A percentile compares a stretch with the other conserved stretches of the same genome.
These are phyloP conservation scores for Leishmania major DNA, from an alignment of 208 protist genomes.

Conservation along the genomic window DNA sequence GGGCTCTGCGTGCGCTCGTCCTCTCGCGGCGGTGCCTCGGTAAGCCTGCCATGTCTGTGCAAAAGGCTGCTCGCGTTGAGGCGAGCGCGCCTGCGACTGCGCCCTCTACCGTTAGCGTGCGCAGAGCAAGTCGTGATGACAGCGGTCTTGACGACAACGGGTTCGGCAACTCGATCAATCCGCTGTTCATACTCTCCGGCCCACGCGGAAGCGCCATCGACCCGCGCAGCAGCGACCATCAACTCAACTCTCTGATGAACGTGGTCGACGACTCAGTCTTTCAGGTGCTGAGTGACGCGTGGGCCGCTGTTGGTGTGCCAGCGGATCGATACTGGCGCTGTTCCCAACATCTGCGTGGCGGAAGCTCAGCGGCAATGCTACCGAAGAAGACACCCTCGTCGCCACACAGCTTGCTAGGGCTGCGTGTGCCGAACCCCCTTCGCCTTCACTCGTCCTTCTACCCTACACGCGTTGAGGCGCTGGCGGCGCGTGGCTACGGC, in stretches of 20 bases:
- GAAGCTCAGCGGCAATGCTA: neutral
- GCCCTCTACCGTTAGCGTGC: neutral
- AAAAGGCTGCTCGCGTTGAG: constrained; percentile 13
- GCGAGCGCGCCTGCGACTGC: neutral
- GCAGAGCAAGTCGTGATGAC: constrained; percentile 12
- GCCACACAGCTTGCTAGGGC: neutral
- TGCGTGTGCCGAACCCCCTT: constrained; percentile 46
- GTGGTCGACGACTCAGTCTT: constrained; percentile 40
- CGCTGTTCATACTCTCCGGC: constrained; percentile 67
- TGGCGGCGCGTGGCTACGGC: constrained; percentile 53
- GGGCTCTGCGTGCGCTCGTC: neutral
- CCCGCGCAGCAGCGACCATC: constrained; percentile 11
- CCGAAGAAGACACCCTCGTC: neutral
- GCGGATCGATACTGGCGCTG: constrained; percentile 72
- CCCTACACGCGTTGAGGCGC: constrained; percentile 54
- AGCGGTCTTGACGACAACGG: constrained; percentile 1
- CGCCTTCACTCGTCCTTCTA: constrained; percentile 65
- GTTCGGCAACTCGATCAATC: constrained; percentile 44
- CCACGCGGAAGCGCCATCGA: constrained; percentile 58
- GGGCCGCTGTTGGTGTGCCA: constrained; percentile 54
- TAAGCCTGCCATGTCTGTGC: constrained; percentile 4
- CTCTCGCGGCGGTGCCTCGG: neutral
- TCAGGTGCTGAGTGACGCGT: constrained; percentile 43
- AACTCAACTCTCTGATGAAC: constrained; percentile 25
- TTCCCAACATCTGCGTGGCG: constrained; percentile 15